Base-by-base conservation (phyloP, 1,139 yeast genomes). In the Trichomonascaceae sp. region DNA sequence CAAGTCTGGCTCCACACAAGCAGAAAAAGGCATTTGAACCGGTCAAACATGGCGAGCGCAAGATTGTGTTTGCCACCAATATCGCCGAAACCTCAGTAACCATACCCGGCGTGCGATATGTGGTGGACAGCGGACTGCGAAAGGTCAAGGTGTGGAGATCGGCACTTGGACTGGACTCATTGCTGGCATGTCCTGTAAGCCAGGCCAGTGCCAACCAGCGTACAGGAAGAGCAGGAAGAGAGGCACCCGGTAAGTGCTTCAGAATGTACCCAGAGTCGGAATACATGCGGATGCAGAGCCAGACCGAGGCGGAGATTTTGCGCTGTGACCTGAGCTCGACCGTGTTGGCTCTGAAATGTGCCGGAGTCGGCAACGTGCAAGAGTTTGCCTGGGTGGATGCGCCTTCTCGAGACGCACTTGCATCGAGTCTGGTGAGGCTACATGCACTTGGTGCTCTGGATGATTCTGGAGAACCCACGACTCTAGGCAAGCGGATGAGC, bases 211-310 rank as follows among this genome's bases (percentile, higher is more conserved):
- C 98, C 0, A 72, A 79, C 29, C 99, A 89, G 61, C 68, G 99
- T 58, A 77, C 92, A 38, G 99, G 99, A 55, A 81, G 99, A 67
- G 98, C 98, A 17, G 99, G 99, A 45, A 82, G 99, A 72, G 97
- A 89, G 60, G 68, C 73, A 5, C 74, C 80, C 28, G 99, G 99
- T 34, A 89, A 87, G 54, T 85, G 93, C 27, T 89, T 69, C 56
- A 64, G 98, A 40, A 60, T 89, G 26, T 92, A 79, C 53, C 75
- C 80, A 37, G 97, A 87, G 48, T 54, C 60, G 2, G 76, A 80
- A 31, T 89, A 71, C 48, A 44, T 54, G 13, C 64, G 67, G 37
- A 60, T 92, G 29, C 76, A 81, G 0, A 62, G 65, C 35, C 92
- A 84, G 50, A 89, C 93, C 13, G 97, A 87, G 50, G 87, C 97